Evolutionary conservation across 2,329 filamentous ascomycete genomes (phyloP).

Genomic region (Monosporascus sp.): DNA sequence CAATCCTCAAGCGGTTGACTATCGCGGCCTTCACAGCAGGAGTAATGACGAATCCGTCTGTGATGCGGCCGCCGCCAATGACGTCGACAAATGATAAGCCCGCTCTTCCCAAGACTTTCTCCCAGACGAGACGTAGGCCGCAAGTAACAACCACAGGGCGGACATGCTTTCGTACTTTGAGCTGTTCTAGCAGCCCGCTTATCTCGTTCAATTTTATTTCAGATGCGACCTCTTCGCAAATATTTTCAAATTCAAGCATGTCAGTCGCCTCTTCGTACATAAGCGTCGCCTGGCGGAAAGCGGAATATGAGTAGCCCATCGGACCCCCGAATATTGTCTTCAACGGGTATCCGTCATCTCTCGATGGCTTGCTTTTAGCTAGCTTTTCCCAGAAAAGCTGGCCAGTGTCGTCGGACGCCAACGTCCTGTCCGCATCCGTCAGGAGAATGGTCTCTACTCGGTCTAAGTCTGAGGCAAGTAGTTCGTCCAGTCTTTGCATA

Average conservation of each 20-base stretch:
- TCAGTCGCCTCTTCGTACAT: conserved; percentile 42
- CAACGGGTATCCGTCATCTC: conserved; percentile 21
- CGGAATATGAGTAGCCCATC: conserved; percentile 44
- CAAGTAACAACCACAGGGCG: conserved; percentile 48
- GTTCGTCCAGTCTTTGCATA: conserved; percentile 25
- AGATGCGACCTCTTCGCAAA: conserved; percentile 40
- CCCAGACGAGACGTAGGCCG: conserved; percentile 49
- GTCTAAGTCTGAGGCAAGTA: conserved; percentile 15
- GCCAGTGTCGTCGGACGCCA: conserved; percentile 45
- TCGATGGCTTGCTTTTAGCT: background rate
- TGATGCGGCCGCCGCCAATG: conserved; percentile 45
- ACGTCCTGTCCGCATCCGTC: conserved; percentile 53
- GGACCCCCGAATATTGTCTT: conserved; percentile 40
- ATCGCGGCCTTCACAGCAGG: conserved; percentile 42
- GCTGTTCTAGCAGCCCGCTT: conserved; percentile 32
- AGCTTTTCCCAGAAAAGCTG: conserved; percentile 9
- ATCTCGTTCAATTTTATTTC: conserved; percentile 42
- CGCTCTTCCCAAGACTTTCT: conserved; percentile 41
- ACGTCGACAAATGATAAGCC: conserved; percentile 40
- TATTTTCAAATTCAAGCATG: conserved; percentile 32
- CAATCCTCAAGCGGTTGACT: conserved; percentile 33
- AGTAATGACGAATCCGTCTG: conserved; percentile 45
- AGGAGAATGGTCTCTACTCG: conserved; percentile 42
- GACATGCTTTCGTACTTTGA: conserved; percentile 29
- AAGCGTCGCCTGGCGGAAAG: conserved; percentile 49